phyloP scores from a whole-genome alignment of 768 basidiomycete genomes.

The Lactarius akahatsu region DNA sequence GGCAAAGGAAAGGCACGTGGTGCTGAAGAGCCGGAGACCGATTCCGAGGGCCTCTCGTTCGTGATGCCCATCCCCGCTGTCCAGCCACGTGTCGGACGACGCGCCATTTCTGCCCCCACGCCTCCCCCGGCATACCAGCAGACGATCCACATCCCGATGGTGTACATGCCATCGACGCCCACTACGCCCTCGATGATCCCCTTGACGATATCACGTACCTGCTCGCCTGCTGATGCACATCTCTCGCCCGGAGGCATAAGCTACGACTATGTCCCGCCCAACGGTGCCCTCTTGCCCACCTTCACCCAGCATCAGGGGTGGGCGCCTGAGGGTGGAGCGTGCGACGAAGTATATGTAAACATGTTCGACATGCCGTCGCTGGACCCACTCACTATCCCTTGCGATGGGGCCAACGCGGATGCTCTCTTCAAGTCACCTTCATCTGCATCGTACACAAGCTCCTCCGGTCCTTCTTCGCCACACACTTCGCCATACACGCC shows the following conservation, averaged over 20 bases:
- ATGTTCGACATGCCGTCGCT: conserved; percentile 20
- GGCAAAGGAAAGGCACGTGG: conserved; percentile 51
- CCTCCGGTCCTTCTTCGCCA: conserved; percentile 28
- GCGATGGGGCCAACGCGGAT: not conserved
- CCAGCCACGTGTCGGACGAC: conserved; percentile 41
- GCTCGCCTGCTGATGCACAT: conserved; percentile 36
- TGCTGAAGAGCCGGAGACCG: conserved; percentile 33
- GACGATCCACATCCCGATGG: conserved; percentile 65
- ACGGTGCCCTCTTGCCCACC: conserved; percentile 27
- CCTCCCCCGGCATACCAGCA: conserved; percentile 66
- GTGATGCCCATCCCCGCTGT: conserved; percentile 36
- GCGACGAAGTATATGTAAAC: conserved; percentile 16
- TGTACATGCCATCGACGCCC: conserved; percentile 63
- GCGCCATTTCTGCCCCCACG: conserved; percentile 57
- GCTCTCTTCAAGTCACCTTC: conserved; percentile 21
- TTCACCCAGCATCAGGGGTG: conserved; percentile 28
- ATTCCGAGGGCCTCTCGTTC: conserved; percentile 44
- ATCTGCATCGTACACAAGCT: conserved; percentile 19
- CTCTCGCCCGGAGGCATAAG: conserved; percentile 41
- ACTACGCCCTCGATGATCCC: conserved; percentile 54
- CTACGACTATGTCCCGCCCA: conserved; percentile 56
- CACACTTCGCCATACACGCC: conserved; percentile 24
- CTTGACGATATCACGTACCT: conserved; percentile 60
- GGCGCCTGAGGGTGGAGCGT: conserved; percentile 15
- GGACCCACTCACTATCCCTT: conserved; percentile 19